Conservation (phyloP, 805 yeast genomes). For the Blastobotrys robertii region DNA sequence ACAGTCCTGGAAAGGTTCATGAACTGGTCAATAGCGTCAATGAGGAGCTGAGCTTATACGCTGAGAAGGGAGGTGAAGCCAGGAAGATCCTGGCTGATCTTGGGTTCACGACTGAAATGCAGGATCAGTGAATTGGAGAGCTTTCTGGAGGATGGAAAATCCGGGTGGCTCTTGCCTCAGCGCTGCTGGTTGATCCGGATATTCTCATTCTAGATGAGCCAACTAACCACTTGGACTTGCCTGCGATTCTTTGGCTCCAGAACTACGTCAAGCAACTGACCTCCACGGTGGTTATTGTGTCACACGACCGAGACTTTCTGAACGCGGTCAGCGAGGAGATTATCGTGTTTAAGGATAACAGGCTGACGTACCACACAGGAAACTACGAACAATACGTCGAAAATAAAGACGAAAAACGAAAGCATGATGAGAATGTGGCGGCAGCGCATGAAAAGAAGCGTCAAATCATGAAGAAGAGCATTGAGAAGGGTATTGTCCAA, state of each 20-base stretch:
- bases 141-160: slow-evolving; percentile 99
- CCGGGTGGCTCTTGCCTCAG: slow-evolving; percentile 96
- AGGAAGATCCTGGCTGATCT: slow-evolving; percentile 67
- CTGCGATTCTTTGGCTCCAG: slow-evolving; percentile 88
- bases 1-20: background rate
- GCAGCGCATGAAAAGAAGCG: background rate
- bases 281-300: slow-evolving; percentile 92
- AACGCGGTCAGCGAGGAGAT: slow-evolving; percentile 95
- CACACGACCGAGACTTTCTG: slow-evolving; percentile 95
- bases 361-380: slow-evolving; percentile 91
- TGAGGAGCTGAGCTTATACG: slow-evolving; percentile 18
- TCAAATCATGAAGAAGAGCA: background rate
- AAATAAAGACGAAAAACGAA: background rate
- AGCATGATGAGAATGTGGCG: background rate
- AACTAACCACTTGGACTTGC: slow-evolving; percentile 93
- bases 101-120: slow-evolving; percentile 85
- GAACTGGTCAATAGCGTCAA: slow-evolving; percentile 24
- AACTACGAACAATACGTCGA: slow-evolving; percentile 56
- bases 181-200: slow-evolving; percentile 95
- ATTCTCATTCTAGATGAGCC: slow-evolving; percentile 93
- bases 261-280: slow-evolving; percentile 76
- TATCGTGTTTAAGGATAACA: slow-evolving; percentile 91
- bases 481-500: background rate
- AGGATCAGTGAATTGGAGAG: slow-evolving; percentile 84
- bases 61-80: slow-evolving; percentile 58